Conservation (phyloP, 2,329 filamentous ascomycete genomes). For the Cytospora leucostoma region DNA sequence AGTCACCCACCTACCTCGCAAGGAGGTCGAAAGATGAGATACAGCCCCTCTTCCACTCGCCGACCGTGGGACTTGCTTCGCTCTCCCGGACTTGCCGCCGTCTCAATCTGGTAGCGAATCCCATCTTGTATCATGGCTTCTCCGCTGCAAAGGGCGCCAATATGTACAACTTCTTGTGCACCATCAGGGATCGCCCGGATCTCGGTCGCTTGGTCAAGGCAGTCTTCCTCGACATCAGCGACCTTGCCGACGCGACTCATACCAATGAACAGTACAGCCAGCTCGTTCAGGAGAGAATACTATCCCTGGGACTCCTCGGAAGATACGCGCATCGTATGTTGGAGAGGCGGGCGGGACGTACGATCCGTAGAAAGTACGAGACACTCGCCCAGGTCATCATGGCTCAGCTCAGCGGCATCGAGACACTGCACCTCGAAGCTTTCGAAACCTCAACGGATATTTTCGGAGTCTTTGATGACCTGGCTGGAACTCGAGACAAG, state of each 20-base stretch:
- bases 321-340: too few species aligned
- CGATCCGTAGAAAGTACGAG: neutral
- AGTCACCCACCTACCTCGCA: neutral
- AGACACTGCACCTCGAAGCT: neutral
- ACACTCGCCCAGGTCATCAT: neutral
- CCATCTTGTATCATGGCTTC: neutral
- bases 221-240: neutral
- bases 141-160: neutral
- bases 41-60: neutral
- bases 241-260: neutral
- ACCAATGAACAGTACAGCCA: neutral
- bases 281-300: neutral
- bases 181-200: neutral
- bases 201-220: neutral
- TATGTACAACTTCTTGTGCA: neutral
- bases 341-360: too few species aligned
- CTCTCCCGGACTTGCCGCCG: neutral
- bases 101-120: neutral
- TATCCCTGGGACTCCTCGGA: too few species aligned
- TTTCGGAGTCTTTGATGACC: neutral
- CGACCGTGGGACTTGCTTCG: neutral
- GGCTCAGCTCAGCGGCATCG: neutral
- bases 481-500: neutral
- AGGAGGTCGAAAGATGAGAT: neutral
- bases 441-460: neutral